Evolutionary conservation across 2,329 filamentous ascomycete species (phyloP).

Genomic region (Trichoderma koningiopsis): DNA sequence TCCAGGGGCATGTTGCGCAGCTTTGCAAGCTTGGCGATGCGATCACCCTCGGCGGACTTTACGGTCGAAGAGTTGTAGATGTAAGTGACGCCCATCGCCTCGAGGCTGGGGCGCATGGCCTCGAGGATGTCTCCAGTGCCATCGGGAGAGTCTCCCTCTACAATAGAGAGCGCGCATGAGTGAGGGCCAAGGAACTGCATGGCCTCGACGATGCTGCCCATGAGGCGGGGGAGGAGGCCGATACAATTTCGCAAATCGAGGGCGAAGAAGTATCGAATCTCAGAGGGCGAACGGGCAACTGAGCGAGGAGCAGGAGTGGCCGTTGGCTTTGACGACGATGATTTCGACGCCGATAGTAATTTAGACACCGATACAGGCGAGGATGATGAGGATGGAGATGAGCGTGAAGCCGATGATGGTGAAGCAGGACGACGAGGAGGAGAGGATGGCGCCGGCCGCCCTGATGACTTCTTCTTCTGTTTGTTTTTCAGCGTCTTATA

Average conservation of each 20-base stretch:
- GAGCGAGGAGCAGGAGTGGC: background rate
- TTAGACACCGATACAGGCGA: background rate
- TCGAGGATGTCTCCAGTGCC: constrained; percentile 53
- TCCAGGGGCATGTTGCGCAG: constrained; percentile 56
- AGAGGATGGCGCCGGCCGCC: constrained; percentile 3
- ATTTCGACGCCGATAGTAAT: background rate
- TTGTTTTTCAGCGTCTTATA: constrained; percentile 31
- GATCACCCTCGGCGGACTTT: constrained; percentile 46
- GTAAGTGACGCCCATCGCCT: constrained; percentile 44
- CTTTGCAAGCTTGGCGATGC: constrained; percentile 51
- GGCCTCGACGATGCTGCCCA: constrained; percentile 53
- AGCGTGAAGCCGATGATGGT: background rate
- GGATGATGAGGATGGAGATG: background rate
- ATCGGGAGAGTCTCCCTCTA: constrained; percentile 56
- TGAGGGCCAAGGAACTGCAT: constrained; percentile 52
- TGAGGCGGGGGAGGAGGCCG: constrained; percentile 45
- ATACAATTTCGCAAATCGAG: constrained; percentile 51
- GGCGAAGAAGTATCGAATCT: constrained; percentile 51
- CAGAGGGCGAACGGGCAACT: background rate
- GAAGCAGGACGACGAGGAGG: background rate
- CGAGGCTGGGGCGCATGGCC: constrained; percentile 43
- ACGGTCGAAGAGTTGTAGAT: constrained; percentile 46
- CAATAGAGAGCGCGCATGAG: constrained; percentile 53
- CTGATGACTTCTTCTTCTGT: background rate
- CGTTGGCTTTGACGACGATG: background rate